phyloP scores from a whole-genome alignment of 768 basidiomycete species.

The Lactifluus hygrophoroides region DNA sequence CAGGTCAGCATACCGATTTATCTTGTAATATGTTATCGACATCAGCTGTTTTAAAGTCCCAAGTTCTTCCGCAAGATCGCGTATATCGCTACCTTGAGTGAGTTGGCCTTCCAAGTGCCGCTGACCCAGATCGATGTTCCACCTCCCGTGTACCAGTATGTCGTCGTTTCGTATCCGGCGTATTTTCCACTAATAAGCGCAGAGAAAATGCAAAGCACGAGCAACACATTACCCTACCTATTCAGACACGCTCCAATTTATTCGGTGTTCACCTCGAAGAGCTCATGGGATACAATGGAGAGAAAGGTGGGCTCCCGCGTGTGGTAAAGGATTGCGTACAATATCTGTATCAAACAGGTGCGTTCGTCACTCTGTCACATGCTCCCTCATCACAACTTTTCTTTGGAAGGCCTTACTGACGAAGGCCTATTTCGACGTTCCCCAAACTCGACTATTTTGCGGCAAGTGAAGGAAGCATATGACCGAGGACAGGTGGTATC shows the following conservation, averaged over 20 bases:
- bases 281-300: slow-evolving; percentile 75
- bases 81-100: slow-evolving; percentile 70
- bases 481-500: slow-evolving; percentile 79
- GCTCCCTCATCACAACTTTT: background rate
- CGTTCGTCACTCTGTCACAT: background rate
- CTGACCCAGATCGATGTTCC: slow-evolving; percentile 84
- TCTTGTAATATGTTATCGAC: background rate
- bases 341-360: slow-evolving; percentile 55
- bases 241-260: slow-evolving; percentile 48
- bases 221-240: slow-evolving; percentile 56
- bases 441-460: slow-evolving; percentile 58
- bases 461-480: slow-evolving; percentile 74
- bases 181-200: background rate
- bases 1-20: slow-evolving; percentile 38
- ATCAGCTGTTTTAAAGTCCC: slow-evolving; percentile 40
- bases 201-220: slow-evolving; percentile 80
- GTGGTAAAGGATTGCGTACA: slow-evolving; percentile 70
- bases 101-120: slow-evolving; percentile 67
- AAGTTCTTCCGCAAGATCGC: slow-evolving; percentile 84
- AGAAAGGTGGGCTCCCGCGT: slow-evolving; percentile 75
- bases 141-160: slow-evolving; percentile 74
- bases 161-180: slow-evolving; percentile 12
- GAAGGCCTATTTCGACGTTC: slow-evolving; percentile 83
- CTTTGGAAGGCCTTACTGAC: slow-evolving; percentile 43
- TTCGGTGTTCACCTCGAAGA: slow-evolving; percentile 80